Percentiles rank a stretch among this genome's conserved stretches.
Evolutionary conservation across 1,284 basidiomycete genomes (phyloP).

Genomic region (Cutaneotrichosporon dermatis): DNA sequence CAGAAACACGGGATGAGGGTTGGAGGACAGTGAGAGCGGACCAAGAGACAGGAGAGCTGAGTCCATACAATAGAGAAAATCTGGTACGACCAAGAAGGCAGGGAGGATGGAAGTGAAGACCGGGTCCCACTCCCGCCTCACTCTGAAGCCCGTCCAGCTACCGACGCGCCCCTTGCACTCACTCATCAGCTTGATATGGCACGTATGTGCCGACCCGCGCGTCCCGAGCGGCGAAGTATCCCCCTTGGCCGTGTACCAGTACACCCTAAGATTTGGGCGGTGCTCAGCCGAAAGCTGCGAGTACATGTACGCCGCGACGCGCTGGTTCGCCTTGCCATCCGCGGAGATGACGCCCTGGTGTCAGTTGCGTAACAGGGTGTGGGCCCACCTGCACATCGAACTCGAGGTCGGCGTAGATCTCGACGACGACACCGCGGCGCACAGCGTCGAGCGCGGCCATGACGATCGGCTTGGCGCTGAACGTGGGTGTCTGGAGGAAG

Average conservation of each 20-base stretch:
- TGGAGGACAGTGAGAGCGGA: too few species aligned
- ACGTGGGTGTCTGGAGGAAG: constrained; percentile 70
- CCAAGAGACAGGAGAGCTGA: too few species aligned
- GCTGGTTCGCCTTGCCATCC: constrained; percentile 70
- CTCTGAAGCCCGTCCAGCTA: too few species aligned
- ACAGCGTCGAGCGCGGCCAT: constrained; percentile 60
- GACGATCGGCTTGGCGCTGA: constrained; percentile 64
- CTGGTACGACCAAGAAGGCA: too few species aligned
- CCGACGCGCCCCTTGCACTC: too few species aligned
- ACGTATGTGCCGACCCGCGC: constrained; percentile 61
- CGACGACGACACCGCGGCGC: constrained; percentile 60
- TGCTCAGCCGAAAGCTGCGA: constrained; percentile 50
- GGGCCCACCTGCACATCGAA: constrained; percentile 60
- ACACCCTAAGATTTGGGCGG: constrained; percentile 57
- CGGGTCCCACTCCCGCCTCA: too few species aligned
- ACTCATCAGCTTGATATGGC: constrained; percentile 66
- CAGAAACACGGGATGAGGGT: too few species aligned
- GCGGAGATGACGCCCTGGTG: constrained; percentile 51
- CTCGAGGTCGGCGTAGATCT: constrained; percentile 59
- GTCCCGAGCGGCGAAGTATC: constrained; percentile 63
- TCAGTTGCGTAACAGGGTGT: too few species aligned
- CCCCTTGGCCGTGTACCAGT: constrained; percentile 58
- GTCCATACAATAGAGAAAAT: too few species aligned
- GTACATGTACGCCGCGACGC: constrained; percentile 63
- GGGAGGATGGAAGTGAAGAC: too few species aligned